These are phyloP conservation scores for Ustilago hordei DNA, from an alignment of 1,284 basidiomycete genomes.

Conservation along the genomic window DNA sequence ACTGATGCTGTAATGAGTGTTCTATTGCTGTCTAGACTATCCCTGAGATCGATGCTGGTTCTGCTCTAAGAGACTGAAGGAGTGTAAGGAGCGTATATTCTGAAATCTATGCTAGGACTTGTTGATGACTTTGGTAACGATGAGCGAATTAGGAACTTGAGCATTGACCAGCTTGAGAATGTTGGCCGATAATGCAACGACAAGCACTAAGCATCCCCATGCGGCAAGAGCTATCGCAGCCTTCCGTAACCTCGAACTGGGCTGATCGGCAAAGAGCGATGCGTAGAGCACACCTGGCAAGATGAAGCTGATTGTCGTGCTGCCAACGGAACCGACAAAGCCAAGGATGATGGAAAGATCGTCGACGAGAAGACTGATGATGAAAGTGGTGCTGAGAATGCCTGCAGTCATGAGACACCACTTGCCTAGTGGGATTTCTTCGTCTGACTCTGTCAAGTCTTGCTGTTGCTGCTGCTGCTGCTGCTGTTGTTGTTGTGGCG, in stretches of 20 bases:
- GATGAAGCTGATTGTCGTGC: conserved; percentile 95
- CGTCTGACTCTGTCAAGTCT: conserved; percentile 14
- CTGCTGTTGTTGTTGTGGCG: conserved; percentile 2
- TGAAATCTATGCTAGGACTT: conserved; percentile 2
- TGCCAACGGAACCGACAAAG: conserved; percentile 96
- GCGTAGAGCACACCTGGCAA: conserved; percentile 76
- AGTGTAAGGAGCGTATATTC: neutral
- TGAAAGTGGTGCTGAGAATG: conserved; percentile 59
- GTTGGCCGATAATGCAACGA: conserved; percentile 58
- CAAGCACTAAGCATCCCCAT: conserved; percentile 57
- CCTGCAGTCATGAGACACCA: conserved; percentile 59
- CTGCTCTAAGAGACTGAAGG: neutral
- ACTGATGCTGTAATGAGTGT: neutral
- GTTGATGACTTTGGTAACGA: conserved; percentile 18
- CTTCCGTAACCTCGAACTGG: conserved; percentile 31
- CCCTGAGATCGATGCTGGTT: neutral
- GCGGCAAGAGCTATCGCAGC: conserved; percentile 40
- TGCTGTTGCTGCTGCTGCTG: neutral
- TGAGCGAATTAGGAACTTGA: conserved; percentile 40
- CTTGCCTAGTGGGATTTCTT: conserved; percentile 42
- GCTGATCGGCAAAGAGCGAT: conserved; percentile 45
- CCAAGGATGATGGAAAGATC: conserved; percentile 72
- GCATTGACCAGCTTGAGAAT: conserved; percentile 55
- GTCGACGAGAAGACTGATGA: conserved; percentile 62
- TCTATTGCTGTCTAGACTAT: neutral